Evolutionary conservation across 306 rosid genomes (phyloP), one percentile per base, ranked within the genome.

Genomic region (Macrotyloma uniflorum): DNA sequence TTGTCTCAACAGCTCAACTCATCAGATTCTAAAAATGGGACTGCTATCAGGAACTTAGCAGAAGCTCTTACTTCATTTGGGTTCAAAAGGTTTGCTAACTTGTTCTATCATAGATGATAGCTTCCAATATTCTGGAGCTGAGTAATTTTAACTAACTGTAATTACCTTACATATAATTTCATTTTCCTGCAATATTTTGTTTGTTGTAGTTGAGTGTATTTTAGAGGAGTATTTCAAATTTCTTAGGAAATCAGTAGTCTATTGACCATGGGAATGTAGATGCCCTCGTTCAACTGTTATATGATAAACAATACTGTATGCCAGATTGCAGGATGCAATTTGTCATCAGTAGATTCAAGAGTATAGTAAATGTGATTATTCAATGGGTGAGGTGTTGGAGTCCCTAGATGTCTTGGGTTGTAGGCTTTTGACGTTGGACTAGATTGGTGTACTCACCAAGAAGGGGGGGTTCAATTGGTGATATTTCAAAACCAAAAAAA

Each of bases 11-110:
- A 95, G 99, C 83, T 91, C 85, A 95, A 83, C 80, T 89, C 99
- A 73, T 95, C 99, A 51, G 90, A 82, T 67, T 87, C 88, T 77
- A 87, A 96, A 62, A 91, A 82, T 82, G 97, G 96, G 73, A 88
- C 91, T 83, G 73, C 75, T 81, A 91, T 95, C 73, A 91, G 83
- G 82, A 90, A 92, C 76, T 82, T 88, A 84, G 97, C 93, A 67
- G 97, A 93, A 82, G 67, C 89, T 71, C 85, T 93, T 75, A 79
- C 89, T 74, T 95, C 98, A 22, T 90, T 5, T 40, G 84, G 84
- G 57, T 69, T 91, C 81, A 84, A 84, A 83, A 89, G 98, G 99
- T 95, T 65, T 72, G 87, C 78, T 23, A 46, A 72, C 47, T 80
- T 63, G 58, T 76, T 63, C 22, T 75, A 70, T 55, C 67, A 22